These are phyloP conservation scores for Silene noctiflora DNA, from an alignment of 179 eudicot genomes.

Conservation along the genomic window DNA sequence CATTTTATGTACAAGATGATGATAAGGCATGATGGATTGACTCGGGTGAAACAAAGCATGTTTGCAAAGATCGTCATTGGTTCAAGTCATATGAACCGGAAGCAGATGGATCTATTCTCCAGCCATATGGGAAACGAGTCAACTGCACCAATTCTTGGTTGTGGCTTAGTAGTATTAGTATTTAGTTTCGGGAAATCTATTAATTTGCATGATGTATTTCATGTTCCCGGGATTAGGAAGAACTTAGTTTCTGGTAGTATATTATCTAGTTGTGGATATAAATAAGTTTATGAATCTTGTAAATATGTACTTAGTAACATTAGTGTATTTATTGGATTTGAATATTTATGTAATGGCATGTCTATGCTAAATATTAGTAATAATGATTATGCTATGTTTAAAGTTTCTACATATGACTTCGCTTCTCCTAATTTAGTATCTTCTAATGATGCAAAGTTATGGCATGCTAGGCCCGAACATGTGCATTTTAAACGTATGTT, in stretches of 20 bases:
- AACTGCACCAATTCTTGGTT: neutral
- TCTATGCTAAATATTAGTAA: too few species aligned
- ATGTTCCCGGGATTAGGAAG: neutral
- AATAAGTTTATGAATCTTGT: too few species aligned
- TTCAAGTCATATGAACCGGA: neutral
- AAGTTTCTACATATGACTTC: too few species aligned
- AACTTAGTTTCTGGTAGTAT: too few species aligned
- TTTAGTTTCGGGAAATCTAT: neutral
- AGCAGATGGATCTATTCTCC: neutral
- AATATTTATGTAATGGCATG: too few species aligned
- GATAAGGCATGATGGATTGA: slow-evolving; percentile 5
- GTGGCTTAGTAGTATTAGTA: neutral
- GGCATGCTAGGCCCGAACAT: neutral
- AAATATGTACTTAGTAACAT: too few species aligned
- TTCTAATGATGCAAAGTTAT: too few species aligned
- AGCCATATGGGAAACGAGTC: neutral
- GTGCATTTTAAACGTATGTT: neutral
- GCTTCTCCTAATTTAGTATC: too few species aligned
- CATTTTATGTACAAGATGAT: neutral
- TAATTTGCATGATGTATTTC: neutral
- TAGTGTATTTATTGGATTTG: too few species aligned
- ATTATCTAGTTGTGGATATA: too few species aligned
- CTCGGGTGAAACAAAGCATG: neutral
- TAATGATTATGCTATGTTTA: neutral
- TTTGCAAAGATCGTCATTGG: neutral